Evolutionary conservation across 2,329 filamentous ascomycete genomes (phyloP).

Genomic region (Diplocarpon mali): DNA sequence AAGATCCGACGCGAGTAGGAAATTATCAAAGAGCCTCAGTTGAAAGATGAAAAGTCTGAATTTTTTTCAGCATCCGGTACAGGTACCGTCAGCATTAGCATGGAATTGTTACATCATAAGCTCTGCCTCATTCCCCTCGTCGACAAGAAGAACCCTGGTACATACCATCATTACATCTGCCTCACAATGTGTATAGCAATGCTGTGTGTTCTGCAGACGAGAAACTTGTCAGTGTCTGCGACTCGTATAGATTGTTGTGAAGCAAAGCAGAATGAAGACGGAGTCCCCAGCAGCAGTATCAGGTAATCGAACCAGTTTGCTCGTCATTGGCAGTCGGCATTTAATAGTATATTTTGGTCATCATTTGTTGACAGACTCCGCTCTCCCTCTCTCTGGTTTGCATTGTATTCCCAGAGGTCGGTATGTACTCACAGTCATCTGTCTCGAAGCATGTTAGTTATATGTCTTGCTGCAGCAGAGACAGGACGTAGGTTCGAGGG

Average conservation of each 20-base stretch:
- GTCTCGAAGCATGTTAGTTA: slow-evolving; percentile 13
- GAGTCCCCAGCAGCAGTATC: slow-evolving; percentile 16
- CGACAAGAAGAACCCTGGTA: slow-evolving; percentile 6
- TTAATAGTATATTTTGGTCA: slow-evolving; percentile 36
- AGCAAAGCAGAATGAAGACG: too few relatives aligned
- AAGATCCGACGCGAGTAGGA: background rate
- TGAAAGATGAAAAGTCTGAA: slow-evolving; percentile 77
- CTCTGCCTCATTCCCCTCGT: background rate
- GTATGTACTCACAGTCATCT: slow-evolving; percentile 20
- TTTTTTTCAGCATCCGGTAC: slow-evolving; percentile 49
- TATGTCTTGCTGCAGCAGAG: background rate
- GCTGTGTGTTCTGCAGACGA: slow-evolving; percentile 1
- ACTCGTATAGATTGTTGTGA: background rate
- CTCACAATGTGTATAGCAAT: background rate
- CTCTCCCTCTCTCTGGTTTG: background rate
- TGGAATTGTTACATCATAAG: slow-evolving; percentile 65
- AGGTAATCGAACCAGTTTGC: slow-evolving; percentile 31
- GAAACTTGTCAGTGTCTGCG: background rate
- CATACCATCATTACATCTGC: slow-evolving; percentile 12
- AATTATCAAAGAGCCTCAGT: slow-evolving; percentile 41
- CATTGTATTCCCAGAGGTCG: background rate
- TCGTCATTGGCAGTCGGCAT: slow-evolving; percentile 31
- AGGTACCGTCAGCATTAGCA: slow-evolving; percentile 60
- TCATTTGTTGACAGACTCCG: slow-evolving; percentile 26
- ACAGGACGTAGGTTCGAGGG: background rate